Evolutionary conservation across 768 basidiomycete species (phyloP), one percentile per base, ranked within the genome.

Genomic region (Boletellus emodensis): DNA sequence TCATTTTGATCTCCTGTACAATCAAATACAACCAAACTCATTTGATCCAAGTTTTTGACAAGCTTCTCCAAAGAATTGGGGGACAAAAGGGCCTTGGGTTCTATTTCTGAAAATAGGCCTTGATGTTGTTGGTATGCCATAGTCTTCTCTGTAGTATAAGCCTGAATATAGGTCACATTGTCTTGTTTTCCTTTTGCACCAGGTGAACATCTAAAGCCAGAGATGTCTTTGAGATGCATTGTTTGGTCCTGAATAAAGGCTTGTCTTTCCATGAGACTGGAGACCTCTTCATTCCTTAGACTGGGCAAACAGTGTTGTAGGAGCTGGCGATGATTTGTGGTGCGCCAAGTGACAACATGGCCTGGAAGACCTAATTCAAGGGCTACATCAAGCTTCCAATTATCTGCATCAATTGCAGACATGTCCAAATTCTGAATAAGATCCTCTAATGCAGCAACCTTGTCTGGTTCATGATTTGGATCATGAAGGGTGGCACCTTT

Each of bases 111-210:
- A 6, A 24, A 24, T 6, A 36, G 15, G 15, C 56, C 38, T 0
- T 36, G 3, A 9, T 59, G 52, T 1, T 58, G 52, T 15, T 58
- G 58, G 20, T 59, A 58, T 0, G 48, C 46, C 0, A 58, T 15
- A 0, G 34, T 12, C 24, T 59, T 59, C 11, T 58, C 44, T 0
- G 52, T 59, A 0, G 49, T 54, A 3, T 59, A 59, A 0, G 44
- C 49, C 4, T 57, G 49, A 1, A 59, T 6, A 5, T 58, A 59
- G 6, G 1, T 2, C 4, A 50, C 3, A 6, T 3, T 12, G 1
- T 44, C 6, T 15, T 2, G 2, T 18, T 10, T 8, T 10, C 37
- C 37, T 8, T 38, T 18, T 1, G 34, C 36, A 3, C 32, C 22
- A 0, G 40, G 44, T 0, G 36, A 24, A 41, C 47, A 58, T 0